A percentile compares a stretch with the other conserved stretches of the same genome.
These are phyloP conservation scores for Annona squamosa DNA, from an alignment of 164 flowering plant genomes.

Conservation along the genomic window DNA sequence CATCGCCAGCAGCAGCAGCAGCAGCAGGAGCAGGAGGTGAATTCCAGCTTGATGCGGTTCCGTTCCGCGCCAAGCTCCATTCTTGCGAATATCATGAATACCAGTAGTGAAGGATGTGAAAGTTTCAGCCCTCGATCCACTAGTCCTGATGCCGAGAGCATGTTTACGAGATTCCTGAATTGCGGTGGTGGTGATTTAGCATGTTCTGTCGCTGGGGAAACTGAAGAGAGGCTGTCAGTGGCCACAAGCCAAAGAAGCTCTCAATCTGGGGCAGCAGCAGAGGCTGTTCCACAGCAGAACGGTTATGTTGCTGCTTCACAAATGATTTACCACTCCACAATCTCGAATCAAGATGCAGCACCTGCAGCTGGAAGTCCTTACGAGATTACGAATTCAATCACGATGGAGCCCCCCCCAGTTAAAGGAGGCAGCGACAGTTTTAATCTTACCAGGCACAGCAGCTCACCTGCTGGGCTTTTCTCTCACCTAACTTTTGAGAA, in stretches of 20 bases:
- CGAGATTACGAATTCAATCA: constrained; percentile 22
- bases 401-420: constrained; percentile 22
- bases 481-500: constrained; percentile 40
- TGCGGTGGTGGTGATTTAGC: constrained; percentile 10
- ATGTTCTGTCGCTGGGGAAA: constrained; percentile 16
- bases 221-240: constrained; percentile 9
- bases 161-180: constrained; percentile 27
- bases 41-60: constrained; percentile 32
- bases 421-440: constrained; percentile 29
- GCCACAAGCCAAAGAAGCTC: constrained; percentile 4
- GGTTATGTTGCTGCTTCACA: constrained; percentile 15
- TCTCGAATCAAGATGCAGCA: constrained; percentile 18
- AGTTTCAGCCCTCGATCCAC: constrained; percentile 25
- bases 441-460: constrained; percentile 67
- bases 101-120: constrained; percentile 12
- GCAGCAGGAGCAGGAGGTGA: constrained; percentile 16
- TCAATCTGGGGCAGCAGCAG: constrained; percentile 11
- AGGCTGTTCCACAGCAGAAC: constrained; percentile 8
- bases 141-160: constrained; percentile 26
- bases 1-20: constrained; percentile 10
- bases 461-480: constrained; percentile 90
- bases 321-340: constrained; percentile 14
- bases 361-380: constrained; percentile 16
- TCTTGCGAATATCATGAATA: constrained; percentile 21
- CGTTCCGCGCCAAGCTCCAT: constrained; percentile 49